Conservation (phyloP, 2,329 filamentous ascomycete genomes). For the Sarocladium strictum region DNA sequence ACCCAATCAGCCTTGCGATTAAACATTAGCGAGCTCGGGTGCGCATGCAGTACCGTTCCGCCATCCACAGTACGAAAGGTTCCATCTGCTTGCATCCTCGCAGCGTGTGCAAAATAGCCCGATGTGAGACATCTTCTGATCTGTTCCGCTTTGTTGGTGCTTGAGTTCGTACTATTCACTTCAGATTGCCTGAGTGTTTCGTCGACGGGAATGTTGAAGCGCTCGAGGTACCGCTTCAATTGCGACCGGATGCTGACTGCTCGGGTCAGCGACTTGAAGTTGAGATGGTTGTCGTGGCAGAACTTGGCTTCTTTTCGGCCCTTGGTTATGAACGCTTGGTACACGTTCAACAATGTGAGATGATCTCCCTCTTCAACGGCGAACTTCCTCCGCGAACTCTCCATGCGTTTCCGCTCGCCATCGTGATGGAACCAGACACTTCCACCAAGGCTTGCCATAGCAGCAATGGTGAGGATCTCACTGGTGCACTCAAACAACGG, state of each 20-base stretch:
- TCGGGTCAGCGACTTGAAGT: conserved; percentile 75
- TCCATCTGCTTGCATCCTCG: conserved; percentile 89
- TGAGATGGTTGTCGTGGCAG: conserved; percentile 80
- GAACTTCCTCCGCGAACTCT: conserved; percentile 72
- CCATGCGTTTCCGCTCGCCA: conserved; percentile 67
- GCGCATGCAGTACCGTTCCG: conserved; percentile 71
- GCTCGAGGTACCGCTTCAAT: conserved; percentile 78
- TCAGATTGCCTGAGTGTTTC: conserved; percentile 44
- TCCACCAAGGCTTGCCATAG: conserved; percentile 85
- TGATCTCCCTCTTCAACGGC: conserved; percentile 93
- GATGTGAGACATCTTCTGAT: conserved; percentile 81
- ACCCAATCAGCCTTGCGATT: conserved; percentile 97
- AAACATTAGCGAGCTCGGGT: conserved; percentile 92
- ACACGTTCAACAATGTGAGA: conserved; percentile 87
- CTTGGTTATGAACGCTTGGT: conserved; percentile 76
- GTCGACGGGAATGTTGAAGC: conserved; percentile 67
- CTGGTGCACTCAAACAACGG: conserved; percentile 69
- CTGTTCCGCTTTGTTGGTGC: conserved; percentile 52
- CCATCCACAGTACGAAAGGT: conserved; percentile 83
- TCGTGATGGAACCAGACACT: conserved; percentile 78
- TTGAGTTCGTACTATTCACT: conserved; percentile 15
- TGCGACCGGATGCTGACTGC: conserved; percentile 85
- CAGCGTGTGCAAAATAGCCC: conserved; percentile 90
- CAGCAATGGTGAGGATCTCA: conserved; percentile 86
- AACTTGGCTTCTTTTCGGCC: conserved; percentile 80